Conservation (phyloP, 805 yeast genomes). For the Yarrowia divulgata region DNA sequence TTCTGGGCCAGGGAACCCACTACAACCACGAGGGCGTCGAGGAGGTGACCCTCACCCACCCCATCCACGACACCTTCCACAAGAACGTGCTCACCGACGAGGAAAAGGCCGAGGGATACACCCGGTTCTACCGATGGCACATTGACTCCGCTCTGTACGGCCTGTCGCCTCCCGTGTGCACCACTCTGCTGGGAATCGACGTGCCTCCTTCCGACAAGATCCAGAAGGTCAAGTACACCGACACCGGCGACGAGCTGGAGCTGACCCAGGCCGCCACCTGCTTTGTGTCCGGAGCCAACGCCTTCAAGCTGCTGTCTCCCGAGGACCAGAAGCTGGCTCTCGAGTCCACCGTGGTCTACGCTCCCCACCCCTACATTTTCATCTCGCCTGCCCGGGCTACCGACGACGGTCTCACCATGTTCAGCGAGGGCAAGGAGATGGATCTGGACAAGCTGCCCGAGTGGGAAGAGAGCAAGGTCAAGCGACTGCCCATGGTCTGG, state of each 20-base stretch:
- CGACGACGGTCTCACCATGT: slow-evolving; percentile 86
- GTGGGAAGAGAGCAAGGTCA: slow-evolving; percentile 82
- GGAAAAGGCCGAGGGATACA: slow-evolving; percentile 66
- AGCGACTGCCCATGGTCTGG: slow-evolving; percentile 87
- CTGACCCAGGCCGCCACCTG: slow-evolving; percentile 89
- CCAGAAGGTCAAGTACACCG: slow-evolving; percentile 69
- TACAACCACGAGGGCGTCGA: slow-evolving; percentile 65
- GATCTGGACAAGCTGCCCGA: slow-evolving; percentile 73
- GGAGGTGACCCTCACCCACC: slow-evolving; percentile 72
- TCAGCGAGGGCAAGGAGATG: slow-evolving; percentile 75
- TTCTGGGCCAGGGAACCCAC: slow-evolving; percentile 78
- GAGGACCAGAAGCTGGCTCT: slow-evolving; percentile 79
- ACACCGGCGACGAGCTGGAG: slow-evolving; percentile 66
- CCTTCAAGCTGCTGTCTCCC: slow-evolving; percentile 68
- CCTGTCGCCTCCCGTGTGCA: slow-evolving; percentile 83
- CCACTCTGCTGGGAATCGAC: slow-evolving; percentile 81
- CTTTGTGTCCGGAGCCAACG: slow-evolving; percentile 82
- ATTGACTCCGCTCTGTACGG: slow-evolving; percentile 89
- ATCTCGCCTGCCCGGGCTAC: slow-evolving; percentile 83
- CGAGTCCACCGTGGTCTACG: slow-evolving; percentile 81
- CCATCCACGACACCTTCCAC: slow-evolving; percentile 84
- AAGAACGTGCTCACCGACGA: slow-evolving; percentile 67
- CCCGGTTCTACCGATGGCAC: slow-evolving; percentile 93
- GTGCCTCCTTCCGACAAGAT: slow-evolving; percentile 71
- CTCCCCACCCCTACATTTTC: slow-evolving; percentile 91